Conservation (phyloP, 2,329 filamentous ascomycete genomes). For the Phialophora chinensis region DNA sequence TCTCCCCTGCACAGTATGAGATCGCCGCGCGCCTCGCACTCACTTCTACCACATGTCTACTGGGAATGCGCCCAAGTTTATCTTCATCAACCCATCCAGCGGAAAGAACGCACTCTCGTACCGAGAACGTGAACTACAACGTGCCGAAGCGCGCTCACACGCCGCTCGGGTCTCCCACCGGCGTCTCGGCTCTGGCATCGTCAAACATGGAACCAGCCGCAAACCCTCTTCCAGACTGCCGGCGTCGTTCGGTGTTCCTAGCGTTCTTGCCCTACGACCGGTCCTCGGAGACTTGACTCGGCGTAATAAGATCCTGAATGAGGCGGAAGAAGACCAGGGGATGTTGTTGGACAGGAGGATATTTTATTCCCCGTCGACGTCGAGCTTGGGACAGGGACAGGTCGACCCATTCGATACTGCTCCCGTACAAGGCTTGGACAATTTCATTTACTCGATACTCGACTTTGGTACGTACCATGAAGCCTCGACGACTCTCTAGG, state of each 20-base stretch:
- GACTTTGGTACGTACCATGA: constrained; percentile 6
- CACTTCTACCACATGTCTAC: constrained; percentile 7
- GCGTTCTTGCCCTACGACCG: neutral
- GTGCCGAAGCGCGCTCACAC: constrained; percentile 2
- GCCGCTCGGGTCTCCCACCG: constrained; percentile 3
- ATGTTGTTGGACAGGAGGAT: neutral
- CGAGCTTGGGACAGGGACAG: constrained; percentile 4
- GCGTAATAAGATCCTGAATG: neutral
- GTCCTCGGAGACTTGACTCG: neutral
- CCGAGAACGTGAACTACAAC: constrained; percentile 4
- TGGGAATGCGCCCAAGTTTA: neutral
- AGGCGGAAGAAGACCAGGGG: neutral
- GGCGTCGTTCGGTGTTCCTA: neutral
- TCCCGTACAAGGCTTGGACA: constrained; percentile 6
- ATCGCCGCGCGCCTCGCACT: neutral
- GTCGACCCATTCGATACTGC: constrained; percentile 11
- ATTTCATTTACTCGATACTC: constrained; percentile 7
- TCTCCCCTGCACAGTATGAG: neutral
- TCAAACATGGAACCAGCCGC: neutral
- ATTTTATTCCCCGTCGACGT: neutral
- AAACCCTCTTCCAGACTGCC: neutral
- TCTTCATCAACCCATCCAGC: neutral
- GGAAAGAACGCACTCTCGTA: neutral
- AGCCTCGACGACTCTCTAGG: neutral
- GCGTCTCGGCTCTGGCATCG: neutral